These are phyloP conservation scores for Chrysopogon serrulatus DNA, from an alignment of 176 grass and related monocot genomes.

Conservation along the genomic window DNA sequence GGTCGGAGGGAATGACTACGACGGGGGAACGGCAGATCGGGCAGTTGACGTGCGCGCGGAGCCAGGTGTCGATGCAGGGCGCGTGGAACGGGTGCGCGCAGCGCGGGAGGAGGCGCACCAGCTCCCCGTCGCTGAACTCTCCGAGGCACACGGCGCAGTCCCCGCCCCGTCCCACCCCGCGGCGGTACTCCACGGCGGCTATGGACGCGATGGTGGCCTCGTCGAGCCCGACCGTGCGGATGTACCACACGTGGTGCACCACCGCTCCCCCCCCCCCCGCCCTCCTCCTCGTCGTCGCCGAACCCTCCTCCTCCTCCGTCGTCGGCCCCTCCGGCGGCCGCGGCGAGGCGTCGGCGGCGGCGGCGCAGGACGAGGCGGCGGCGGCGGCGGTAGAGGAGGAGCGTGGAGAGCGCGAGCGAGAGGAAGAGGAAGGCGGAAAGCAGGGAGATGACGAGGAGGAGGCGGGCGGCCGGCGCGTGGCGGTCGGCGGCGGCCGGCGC, in stretches of 20 bases:
- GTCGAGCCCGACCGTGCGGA: constrained; percentile 72
- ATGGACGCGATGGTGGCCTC: constrained; percentile 75
- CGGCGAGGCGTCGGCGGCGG: background rate
- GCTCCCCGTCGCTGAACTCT: constrained; percentile 70
- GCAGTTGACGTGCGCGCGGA: constrained; percentile 72
- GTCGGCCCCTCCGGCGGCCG: background rate
- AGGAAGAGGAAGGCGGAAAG: constrained; percentile 54
- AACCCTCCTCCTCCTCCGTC: background rate
- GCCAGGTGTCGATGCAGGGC: constrained; percentile 84
- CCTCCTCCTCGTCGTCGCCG: constrained; percentile 32
- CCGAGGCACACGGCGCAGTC: constrained; percentile 83
- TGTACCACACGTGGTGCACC: constrained; percentile 75
- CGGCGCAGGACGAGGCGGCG: constrained; percentile 31
- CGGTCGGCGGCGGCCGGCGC: background rate
- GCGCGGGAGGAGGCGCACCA: constrained; percentile 70
- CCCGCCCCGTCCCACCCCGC: constrained; percentile 17
- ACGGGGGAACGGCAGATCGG: constrained; percentile 65
- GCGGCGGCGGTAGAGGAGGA: constrained; percentile 55
- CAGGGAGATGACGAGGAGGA: constrained; percentile 41
- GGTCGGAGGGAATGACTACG: constrained; percentile 27
- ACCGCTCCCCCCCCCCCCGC: constrained; percentile 31
- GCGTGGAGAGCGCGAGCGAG: constrained; percentile 37
- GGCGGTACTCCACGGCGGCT: constrained; percentile 51
- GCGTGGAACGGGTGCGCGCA: constrained; percentile 73
- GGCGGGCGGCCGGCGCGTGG: constrained; percentile 38